A percentile compares a stretch with the other conserved stretches of the same genome.
phyloP scores from a whole-genome alignment of 345 rosid genomes.

The Euclidium syriacum region DNA sequence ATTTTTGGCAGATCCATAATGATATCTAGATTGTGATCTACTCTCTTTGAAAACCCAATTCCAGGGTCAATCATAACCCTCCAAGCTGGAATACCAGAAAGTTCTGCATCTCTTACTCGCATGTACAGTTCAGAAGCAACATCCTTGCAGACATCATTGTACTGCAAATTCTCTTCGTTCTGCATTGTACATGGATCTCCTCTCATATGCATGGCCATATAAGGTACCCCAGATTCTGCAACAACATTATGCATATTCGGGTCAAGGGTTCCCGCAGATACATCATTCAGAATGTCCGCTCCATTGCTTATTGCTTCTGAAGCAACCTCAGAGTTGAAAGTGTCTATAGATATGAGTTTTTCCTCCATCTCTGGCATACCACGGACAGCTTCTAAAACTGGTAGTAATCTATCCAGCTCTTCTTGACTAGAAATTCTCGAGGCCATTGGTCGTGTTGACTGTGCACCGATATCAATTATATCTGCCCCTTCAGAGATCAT shows the following conservation, averaged over 20 bases:
- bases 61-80: constrained; percentile 85
- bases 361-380: constrained; percentile 83
- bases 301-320: constrained; percentile 70
- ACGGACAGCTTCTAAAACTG: constrained; percentile 60
- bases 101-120: constrained; percentile 59
- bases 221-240: constrained; percentile 59
- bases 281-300: constrained; percentile 84
- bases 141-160: constrained; percentile 57
- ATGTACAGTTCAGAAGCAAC: constrained; percentile 65
- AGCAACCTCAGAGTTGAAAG: constrained; percentile 85
- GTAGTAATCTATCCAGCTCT: constrained; percentile 68
- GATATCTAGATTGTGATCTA: constrained; percentile 65
- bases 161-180: constrained; percentile 57
- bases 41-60: constrained; percentile 80
- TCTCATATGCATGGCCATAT: constrained; percentile 92
- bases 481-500: constrained; percentile 83
- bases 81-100: constrained; percentile 84
- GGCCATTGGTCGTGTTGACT: constrained; percentile 90
- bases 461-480: constrained; percentile 84
- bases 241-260: constrained; percentile 61
- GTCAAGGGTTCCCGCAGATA: constrained; percentile 75
- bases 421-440: constrained; percentile 55
- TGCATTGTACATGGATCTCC: constrained; percentile 91
- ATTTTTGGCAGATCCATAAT: constrained; percentile 54
- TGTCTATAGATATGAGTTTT: constrained; percentile 75